Evolutionary conservation across 176 grass and related monocot species (phyloP), one percentile per base, ranked within the genome.

Genomic region (Poa pratensis): DNA sequence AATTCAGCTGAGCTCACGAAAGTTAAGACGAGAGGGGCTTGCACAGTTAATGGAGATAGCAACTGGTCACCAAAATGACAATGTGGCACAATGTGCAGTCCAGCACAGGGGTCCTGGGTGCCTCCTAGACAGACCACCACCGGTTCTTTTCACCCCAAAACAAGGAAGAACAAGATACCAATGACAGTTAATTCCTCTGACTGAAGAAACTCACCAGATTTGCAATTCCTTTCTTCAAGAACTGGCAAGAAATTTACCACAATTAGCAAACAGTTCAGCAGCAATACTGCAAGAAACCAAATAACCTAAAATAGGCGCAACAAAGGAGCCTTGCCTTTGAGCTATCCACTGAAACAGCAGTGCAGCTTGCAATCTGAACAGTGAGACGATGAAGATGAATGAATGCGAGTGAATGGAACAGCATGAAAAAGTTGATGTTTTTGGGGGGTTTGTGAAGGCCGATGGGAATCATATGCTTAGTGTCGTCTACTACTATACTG

Each of bases 121-220:
- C 22, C 39, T 71, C 5, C n/a, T 24, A 20, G 66, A 20, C 57
- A 80, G 12, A 84, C 68, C 60, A 53, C 58, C 35, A 74, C 79
- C 19, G 3, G 75, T 83, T 84, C 49, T 69, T 84, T 80, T 84
- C 89, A 87, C 27, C 77, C 81, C 81, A 69, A 59, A 76, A 52
- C 81, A 87, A 91, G 80, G 27, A 90, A 90, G 76, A 82, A 91
- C 89, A 61, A 70, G 89, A 90, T 90, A 52, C 89, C 71, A 78
- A 72, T 73, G 64, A 15, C 32, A 23, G 34, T 63, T 48, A 58
- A 50, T 26, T 46, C 51, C 67, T 24, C 42, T 45, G 50, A 35
- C 24, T 54, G 73, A 71, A 90, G 75, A 76, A 90, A 87, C 76
- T 87, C 85, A 69, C 12, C 69, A 80, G 75, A 84, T 76, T 90